Base-by-base conservation (phyloP, 78 protist genomes). In the Tieghemostelium lacteum region DNA sequence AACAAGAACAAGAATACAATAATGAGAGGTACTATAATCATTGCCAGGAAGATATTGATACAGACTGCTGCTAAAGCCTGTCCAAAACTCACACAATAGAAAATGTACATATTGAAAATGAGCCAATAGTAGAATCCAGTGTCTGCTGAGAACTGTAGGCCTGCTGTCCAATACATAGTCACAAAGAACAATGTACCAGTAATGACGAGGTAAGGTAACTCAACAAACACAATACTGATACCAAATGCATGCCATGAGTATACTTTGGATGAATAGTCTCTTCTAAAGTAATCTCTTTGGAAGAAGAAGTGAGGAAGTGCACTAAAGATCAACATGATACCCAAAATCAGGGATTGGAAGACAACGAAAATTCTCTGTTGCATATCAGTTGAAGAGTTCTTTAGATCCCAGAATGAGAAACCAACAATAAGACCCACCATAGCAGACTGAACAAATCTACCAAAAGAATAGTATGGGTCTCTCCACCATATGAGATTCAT, bases 161-260 rank as follows among this genome's bases (percentile, higher is more conserved):
- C 87, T 20, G 87, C 86, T 3, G 93, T 77, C 87, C 87, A 88
- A 74, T 74, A 88, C 50, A 50, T 31, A 10, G 62, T 29, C 36
- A 88, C 24, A 66, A 88, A 77, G 78, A 77, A 75, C 19, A 88
- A 40, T 2, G 86, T 39, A 28, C 87, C 87, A 37, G 75, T 60
- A 7, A 75, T 28, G 3, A 88, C 1, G 1, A 69, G 33, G 26
- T 75, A 88, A 28, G 93, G 93, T 10, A 88, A 22, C 45, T 88
- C 93, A 3, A 88, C 93, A 31, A 75, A 4, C 0, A 75, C 87
- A 34, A 88, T 88, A 2, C 60, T n/a, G 0, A 88, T 34, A 16
- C 87, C 93, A 31, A 88, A 88, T 57, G 93, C 87, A 70, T 63
- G 36, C 93, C 93, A 88, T 26, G 80, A 62, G 37, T 88, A 88